phyloP scores from a whole-genome alignment of 345 rosid genomes.

The Eucalyptus sp. region DNA sequence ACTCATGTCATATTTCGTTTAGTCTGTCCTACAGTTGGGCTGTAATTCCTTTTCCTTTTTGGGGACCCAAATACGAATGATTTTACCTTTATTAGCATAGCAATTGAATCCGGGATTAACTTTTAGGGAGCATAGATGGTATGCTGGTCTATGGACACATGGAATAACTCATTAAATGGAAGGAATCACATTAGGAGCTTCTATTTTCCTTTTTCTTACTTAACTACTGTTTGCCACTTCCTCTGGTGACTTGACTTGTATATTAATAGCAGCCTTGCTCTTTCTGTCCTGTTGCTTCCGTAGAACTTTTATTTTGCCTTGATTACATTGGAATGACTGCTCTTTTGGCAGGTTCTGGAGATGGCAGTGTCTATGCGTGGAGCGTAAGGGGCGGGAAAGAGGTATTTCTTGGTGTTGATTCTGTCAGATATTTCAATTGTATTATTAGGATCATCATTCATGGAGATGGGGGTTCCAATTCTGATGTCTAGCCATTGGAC shows the following conservation, averaged over 20 bases:
- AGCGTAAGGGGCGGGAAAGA: constrained; percentile 79
- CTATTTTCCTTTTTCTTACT: not conserved
- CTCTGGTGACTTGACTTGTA: not conserved
- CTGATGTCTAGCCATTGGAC: not conserved
- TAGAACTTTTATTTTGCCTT: not conserved
- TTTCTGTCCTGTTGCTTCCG: not conserved
- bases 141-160: not conserved
- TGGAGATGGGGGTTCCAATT: not conserved
- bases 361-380: constrained; percentile 93
- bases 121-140: not conserved
- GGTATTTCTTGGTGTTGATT: constrained; percentile 26
- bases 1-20: not conserved
- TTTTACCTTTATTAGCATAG: not conserved
- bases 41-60: not conserved
- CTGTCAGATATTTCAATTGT: not conserved
- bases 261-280: not conserved
- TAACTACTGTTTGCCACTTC: not conserved
- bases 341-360: constrained; percentile 64
- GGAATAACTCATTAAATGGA: not conserved
- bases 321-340: not conserved
- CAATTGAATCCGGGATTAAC: not conserved
- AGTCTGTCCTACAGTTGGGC: not conserved
- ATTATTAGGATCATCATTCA: not conserved
- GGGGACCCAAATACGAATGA: not conserved
- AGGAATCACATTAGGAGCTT: not conserved